Evolutionary conservation across 306 rosid species (phyloP).

Genomic region (Astragalus glycyphyllos): DNA sequence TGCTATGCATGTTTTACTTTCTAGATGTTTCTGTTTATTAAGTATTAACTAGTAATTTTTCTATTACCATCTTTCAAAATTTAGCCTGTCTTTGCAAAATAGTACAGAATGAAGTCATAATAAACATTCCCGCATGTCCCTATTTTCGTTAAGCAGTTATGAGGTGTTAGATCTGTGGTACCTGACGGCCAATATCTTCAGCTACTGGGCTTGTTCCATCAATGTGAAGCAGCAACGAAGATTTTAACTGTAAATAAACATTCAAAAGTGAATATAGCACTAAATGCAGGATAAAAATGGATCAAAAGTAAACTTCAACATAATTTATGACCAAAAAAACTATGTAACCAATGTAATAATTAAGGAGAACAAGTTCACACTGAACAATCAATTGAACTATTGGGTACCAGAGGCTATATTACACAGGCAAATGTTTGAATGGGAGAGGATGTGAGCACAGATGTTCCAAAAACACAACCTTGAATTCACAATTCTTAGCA

Average conservation of each 20-base stretch:
- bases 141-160: background rate
- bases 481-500: background rate
- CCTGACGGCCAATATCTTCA: conserved; percentile 99
- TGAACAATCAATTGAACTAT: background rate
- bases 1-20: background rate
- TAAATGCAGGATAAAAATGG: background rate
- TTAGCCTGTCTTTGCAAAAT: background rate
- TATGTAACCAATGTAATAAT: background rate
- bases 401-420: background rate
- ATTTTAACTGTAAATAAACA: conserved; percentile 68
- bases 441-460: background rate
- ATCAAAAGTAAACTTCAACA: background rate
- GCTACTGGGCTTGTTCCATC: conserved; percentile 92
- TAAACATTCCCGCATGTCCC: background rate
- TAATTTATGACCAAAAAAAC: background rate
- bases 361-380: conserved; percentile 1
- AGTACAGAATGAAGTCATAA: background rate
- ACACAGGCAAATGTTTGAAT: conserved; percentile 1
- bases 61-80: background rate
- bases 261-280: background rate
- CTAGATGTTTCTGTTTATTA: background rate
- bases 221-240: conserved; percentile 86
- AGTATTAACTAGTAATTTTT: background rate
- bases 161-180: conserved; percentile 36
- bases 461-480: conserved; percentile 11